These are phyloP conservation scores for Starmerella floris DNA, from an alignment of 805 yeast species.

Conservation along the genomic window DNA sequence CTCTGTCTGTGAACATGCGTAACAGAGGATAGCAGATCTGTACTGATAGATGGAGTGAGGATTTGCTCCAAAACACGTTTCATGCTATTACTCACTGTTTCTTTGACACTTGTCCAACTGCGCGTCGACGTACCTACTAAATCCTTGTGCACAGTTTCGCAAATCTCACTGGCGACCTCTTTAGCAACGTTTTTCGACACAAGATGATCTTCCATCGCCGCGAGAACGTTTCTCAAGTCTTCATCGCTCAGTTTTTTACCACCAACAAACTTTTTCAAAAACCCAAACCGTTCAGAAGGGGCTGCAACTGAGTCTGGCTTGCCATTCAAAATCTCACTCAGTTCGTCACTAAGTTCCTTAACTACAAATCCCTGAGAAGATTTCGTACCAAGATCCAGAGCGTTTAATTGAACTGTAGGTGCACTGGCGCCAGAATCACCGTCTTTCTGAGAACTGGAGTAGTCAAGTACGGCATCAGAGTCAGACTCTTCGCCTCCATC, in stretches of 20 bases:
- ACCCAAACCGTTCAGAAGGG: conserved; percentile 37
- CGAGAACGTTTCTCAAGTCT: conserved; percentile 53
- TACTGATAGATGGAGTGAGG: conserved; percentile 81
- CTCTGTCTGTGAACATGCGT: conserved; percentile 30
- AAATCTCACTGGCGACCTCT: conserved; percentile 62
- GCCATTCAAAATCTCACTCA: conserved; percentile 31
- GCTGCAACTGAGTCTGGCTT: background rate
- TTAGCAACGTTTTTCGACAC: conserved; percentile 84
- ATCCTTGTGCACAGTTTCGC: conserved; percentile 55
- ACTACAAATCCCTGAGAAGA: conserved; percentile 48
- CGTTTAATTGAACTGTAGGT: conserved; percentile 25
- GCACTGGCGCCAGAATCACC: conserved; percentile 16
- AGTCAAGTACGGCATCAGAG: conserved; percentile 39
- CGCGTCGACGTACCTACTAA: conserved; percentile 61
- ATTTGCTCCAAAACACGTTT: conserved; percentile 51
- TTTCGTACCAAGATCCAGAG: conserved; percentile 32
- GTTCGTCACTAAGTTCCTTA: conserved; percentile 45
- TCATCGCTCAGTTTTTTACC: conserved; percentile 51
- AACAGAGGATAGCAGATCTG: conserved; percentile 73
- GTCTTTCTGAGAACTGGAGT: conserved; percentile 30
- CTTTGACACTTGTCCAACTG: conserved; percentile 58
- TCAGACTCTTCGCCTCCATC: conserved; percentile 43
- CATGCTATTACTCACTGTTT: conserved; percentile 50
- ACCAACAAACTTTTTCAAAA: conserved; percentile 49
- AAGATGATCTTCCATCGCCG: conserved; percentile 58